Evolutionary conservation across 306 rosid genomes (phyloP), one percentile per base, ranked within the genome.

Genomic region (Citrullus mucosospermus): DNA sequence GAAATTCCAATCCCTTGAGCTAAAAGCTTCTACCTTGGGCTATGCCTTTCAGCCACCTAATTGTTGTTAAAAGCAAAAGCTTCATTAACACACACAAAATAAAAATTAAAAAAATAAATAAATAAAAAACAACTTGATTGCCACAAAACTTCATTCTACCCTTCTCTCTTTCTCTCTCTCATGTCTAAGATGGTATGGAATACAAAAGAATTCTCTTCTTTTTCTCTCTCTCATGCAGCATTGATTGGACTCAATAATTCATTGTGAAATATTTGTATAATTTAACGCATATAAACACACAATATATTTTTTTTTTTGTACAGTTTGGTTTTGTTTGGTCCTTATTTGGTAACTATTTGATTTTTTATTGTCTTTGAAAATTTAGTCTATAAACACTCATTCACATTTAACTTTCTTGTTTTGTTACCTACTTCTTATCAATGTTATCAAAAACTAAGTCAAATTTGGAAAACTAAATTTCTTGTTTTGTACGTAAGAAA

Each of bases 51-150:
- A 15, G 38, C 3, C 76, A 70, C 58, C 76, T 70, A 70, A 70
- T 70, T 70, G 41, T 12, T 46, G 76, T 46, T 70, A 70, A 70
- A 70, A 70, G 58, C n/a, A 70, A 70, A 70, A 70, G 76, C 76
- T 70, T 70, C 76, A 25, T 20, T 70, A 46, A 44, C 76, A 70
- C 76, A 25, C 28, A 25, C 28, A 25, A 0, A 25, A 0, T 0
- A 70, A 70, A 70, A 58, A 70, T 22, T 22, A 46, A 25, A 22
- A 6, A 22, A 6, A 6, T n/a, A 18, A 15, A 38, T 9, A 22
- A 6, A 18, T 6, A 38, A 18, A 22, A 34, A 70, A 70, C 46
- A 58, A 70, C 6, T 67, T 67, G 73, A 67, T 67, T 67, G 51
- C 28, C 39, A 18, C 53, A 67, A 68, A 48, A 41, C 54, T 68